Evolutionary conservation across 2,329 filamentous ascomycete species (phyloP), one percentile per base, ranked within the genome.

Genomic region (Hypoxylon sp.): DNA sequence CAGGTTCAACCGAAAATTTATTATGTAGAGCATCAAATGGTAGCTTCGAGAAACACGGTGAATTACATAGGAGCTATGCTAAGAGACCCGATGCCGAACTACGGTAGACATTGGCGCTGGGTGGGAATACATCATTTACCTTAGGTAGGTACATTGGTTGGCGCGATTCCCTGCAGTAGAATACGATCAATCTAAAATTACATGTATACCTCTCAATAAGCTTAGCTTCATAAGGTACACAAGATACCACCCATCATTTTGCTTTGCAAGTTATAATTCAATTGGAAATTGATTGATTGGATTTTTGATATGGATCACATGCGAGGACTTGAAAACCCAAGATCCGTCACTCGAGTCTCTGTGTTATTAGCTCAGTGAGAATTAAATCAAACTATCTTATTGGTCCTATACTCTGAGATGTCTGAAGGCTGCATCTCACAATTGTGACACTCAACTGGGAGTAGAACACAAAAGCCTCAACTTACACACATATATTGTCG

Each of bases 21-120:
- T 36, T 36, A 21, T 30, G 28, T 30, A 30, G 23, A 45, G 32
- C 21, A 23, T 23, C 23, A 13, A 28, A 49, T 60, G 60, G 63
- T 62, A 67, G 19, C 7, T 69, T 69, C 63, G 60, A 69, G 63
- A 69, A 67, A 13, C 46, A 23, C 43, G 38, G 30, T n/a, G 50
- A 65, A 14, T n/a, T n/a, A n/a, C n/a, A n/a, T n/a, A n/a, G n/a
- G n/a, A n/a, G n/a, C n/a, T 17, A n/a, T 61, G 46, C 17, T 9
- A 52, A 67, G 17, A 41, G 49, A 50, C 36, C 50, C 32, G 25
- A 49, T 23, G 36, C 52, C 48, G 41, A 58, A 19, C 21, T 11
- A n/a, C n/a, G n/a, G n/a, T n/a, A 46, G 32, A 38, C 38, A 58
- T 50, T 30, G 32, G 43, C 13, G n/a, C 30, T 30, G 30, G 43